A percentile compares a stretch with the other conserved stretches of the same genome.
Evolutionary conservation across 2,329 filamentous ascomycete species (phyloP).

Genomic region (Colletotrichum siamense): DNA sequence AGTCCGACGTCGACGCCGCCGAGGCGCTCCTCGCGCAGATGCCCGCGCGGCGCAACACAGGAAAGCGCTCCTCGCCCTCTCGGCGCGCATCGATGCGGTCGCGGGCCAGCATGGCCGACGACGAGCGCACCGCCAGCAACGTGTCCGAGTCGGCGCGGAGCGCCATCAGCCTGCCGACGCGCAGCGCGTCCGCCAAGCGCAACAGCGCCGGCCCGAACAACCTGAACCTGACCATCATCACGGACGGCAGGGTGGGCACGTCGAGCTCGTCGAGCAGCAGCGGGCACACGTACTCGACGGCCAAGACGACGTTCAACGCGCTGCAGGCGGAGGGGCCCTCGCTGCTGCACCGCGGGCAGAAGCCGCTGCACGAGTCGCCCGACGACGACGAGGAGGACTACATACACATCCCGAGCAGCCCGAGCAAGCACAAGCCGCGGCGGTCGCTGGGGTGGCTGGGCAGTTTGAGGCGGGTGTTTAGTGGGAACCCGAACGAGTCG

Average conservation of each 20-base stretch:
- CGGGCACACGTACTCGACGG: conserved; percentile 55
- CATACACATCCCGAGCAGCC: conserved; percentile 49
- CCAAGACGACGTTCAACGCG: conserved; percentile 55
- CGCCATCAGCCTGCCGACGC: conserved; percentile 39
- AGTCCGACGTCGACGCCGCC: conserved; percentile 59
- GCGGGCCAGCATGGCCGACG: conserved; percentile 40
- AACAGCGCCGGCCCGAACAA: background rate
- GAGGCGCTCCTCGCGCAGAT: conserved; percentile 56
- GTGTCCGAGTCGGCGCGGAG: conserved; percentile 60
- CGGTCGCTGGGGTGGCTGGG: conserved; percentile 67
- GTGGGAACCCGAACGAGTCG: conserved; percentile 42
- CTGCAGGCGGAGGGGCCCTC: conserved; percentile 59
- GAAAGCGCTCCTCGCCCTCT: conserved; percentile 41
- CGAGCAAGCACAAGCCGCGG: conserved; percentile 61
- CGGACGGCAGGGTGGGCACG: conserved; percentile 10
- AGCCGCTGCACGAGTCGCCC: conserved; percentile 24
- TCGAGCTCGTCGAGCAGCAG: conserved; percentile 45
- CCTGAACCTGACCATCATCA: conserved; percentile 24
- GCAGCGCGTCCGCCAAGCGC: conserved; percentile 32
- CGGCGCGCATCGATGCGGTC: conserved; percentile 42
- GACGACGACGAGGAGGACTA: conserved; percentile 40
- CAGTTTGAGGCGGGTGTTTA: conserved; percentile 69
- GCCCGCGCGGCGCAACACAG: conserved; percentile 35
- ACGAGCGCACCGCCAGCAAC: conserved; percentile 60
- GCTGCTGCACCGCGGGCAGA: conserved; percentile 42